A percentile compares a stretch with the other conserved stretches of the same genome.
These are phyloP conservation scores for thale cress (Arabidopsis thaliana) DNA, from an alignment of 345 rosid species.

Conservation along the genomic window TAIR10.1 NC_003076.8:3072501-3073000, in stretches of 20 bases:
- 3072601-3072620: slow-evolving; percentile 18
- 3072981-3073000: slow-evolving; percentile 36
- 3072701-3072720: too few relatives aligned
- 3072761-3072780: slow-evolving; percentile 37
- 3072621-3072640: slow-evolving; percentile 9
- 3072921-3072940: background rate
- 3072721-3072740: background rate
- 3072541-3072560: slow-evolving; percentile 29
- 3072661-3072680: background rate
- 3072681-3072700: background rate
- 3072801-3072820: slow-evolving; percentile 26
- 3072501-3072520: background rate
- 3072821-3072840: background rate
- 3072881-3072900: too few relatives aligned
- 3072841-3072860: background rate
- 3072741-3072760: slow-evolving; percentile 11
- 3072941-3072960: background rate
- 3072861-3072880: background rate
- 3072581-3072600: background rate
- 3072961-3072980: slow-evolving; percentile 30
- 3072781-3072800: slow-evolving; percentile 44
- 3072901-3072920: slow-evolving; percentile 12
- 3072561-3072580: slow-evolving; percentile 38
- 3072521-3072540: slow-evolving; percentile 18
- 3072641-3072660: background rate